A percentile compares a stretch with the other conserved stretches of the same genome.
phyloP scores from a whole-genome alignment of 1,139 yeast species.

The Scheffersomyces parashehatae region DNA sequence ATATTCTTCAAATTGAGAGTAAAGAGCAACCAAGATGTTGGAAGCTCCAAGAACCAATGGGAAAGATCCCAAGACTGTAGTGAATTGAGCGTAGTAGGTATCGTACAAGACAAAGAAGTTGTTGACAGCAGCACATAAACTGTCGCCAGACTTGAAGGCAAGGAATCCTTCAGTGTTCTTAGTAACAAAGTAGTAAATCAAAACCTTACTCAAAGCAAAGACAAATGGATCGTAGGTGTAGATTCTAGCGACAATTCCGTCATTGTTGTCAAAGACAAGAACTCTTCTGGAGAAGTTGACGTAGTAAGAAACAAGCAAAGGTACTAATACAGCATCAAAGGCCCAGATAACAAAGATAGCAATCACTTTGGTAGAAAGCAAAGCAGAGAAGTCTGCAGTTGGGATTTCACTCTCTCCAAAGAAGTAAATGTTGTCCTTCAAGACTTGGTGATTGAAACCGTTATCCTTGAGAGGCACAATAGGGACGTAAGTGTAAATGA shows the following conservation, averaged over 20 bases:
- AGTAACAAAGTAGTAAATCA: constrained; percentile 45
- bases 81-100: constrained; percentile 37
- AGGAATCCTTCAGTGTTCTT: constrained; percentile 19
- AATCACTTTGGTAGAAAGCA: constrained; percentile 28
- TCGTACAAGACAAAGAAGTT: constrained; percentile 39
- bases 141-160: background rate
- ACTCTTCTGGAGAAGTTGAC: constrained; percentile 54
- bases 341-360: constrained; percentile 44
- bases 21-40: constrained; percentile 50
- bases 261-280: constrained; percentile 17
- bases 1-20: constrained; percentile 39
- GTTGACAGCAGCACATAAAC: constrained; percentile 28
- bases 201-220: constrained; percentile 52
- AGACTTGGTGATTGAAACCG: constrained; percentile 37
- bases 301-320: constrained; percentile 50
- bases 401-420: constrained; percentile 24
- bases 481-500: constrained; percentile 37
- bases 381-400: constrained; percentile 38
- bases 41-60: constrained; percentile 51
- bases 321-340: constrained; percentile 41
- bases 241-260: constrained; percentile 37
- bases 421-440: constrained; percentile 36
- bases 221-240: constrained; percentile 57
- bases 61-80: constrained; percentile 44
- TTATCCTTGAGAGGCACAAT: constrained; percentile 42